Conservation (phyloP, 805 yeast species). For the baker's yeast (Saccharomyces cerevisiae) region DNA sequence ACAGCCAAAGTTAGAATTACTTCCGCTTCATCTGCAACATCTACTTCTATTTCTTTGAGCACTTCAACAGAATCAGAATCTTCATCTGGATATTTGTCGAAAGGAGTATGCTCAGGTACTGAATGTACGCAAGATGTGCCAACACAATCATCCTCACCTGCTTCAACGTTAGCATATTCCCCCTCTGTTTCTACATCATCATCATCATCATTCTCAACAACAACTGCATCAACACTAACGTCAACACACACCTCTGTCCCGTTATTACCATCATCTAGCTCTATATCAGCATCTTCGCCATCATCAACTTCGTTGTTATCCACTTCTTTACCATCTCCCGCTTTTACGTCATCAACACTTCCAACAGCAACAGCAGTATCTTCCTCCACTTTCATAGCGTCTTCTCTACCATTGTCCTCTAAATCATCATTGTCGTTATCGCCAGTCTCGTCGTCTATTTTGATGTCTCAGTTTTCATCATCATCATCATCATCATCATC, state of each 20-base stretch:
- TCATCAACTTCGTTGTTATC: not conserved
- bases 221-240: not conserved
- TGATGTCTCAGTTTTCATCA: too few species aligned
- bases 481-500: not conserved
- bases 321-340: constrained; percentile 1
- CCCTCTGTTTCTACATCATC: not conserved
- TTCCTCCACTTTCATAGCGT: not conserved
- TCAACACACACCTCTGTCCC: constrained; percentile 1
- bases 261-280: constrained; percentile 22
- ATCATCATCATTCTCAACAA: not conserved
- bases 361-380: too few species aligned
- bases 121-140: not conserved
- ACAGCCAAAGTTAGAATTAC: not conserved
- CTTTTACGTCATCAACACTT: constrained; percentile 8
- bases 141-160: not conserved
- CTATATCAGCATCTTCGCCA: constrained; percentile 8
- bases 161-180: not conserved
- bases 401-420: too few species aligned
- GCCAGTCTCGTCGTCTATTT: not conserved
- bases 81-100: not conserved
- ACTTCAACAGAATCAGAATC: not conserved
- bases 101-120: not conserved
- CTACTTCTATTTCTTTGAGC: not conserved
- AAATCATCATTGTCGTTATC: not conserved
- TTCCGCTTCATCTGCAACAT: constrained; percentile 2